Base-by-base conservation (phyloP, 768 basidiomycete genomes). In the Lactarius hatsudake region DNA sequence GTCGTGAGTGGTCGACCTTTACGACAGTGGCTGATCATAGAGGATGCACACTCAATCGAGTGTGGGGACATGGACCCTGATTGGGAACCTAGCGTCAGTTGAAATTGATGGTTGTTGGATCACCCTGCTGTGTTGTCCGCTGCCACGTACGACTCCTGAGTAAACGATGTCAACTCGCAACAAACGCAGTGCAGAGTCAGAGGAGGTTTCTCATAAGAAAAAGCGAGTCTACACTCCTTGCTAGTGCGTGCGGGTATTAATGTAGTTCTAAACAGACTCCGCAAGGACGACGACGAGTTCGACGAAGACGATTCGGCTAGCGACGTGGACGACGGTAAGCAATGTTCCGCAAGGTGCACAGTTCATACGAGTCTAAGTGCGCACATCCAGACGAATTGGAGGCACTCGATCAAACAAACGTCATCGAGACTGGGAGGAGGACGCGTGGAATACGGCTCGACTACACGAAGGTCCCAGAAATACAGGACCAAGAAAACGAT, bases 401-500 rank as follows among this genome's bases (percentile, higher is more conserved):
- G 20, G 72, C 69, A 17, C 68, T 75, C 34, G 73, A 75, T 23
- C 26, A 53, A 45, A 26, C n/a, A 30, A 71, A 73, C 28, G 66
- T 71, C 36, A 69, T 74, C 53, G 48, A 66, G 5, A 58, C 61
- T 30, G 73, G 73, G 6, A 70, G 73, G 34, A 72, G 75, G 59
- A 75, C 75, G 43, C 75, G 75, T 18, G 75, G 73, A 5, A 71
- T 71, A 17, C 70, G 71, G 58, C 58, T 73, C 26, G 72, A 73
- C 63, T 74, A 76, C 61, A 75, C 72, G 54, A 74, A 79, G 60
- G 76, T 75, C 17, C 38, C 70, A 28, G 72, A 72, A 18, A 67
- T 71, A 61, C 62, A 68, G 3, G 71, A 65, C 26, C 75, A 74
- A 38, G 74, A 72, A 1, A 74, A 75, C 13, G 76, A 76, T 1